Evolutionary conservation across 495 filamentous ascomycete genomes (phyloP), one percentile per base, ranked within the genome.

Genomic region (Podospora anserina): DNA sequence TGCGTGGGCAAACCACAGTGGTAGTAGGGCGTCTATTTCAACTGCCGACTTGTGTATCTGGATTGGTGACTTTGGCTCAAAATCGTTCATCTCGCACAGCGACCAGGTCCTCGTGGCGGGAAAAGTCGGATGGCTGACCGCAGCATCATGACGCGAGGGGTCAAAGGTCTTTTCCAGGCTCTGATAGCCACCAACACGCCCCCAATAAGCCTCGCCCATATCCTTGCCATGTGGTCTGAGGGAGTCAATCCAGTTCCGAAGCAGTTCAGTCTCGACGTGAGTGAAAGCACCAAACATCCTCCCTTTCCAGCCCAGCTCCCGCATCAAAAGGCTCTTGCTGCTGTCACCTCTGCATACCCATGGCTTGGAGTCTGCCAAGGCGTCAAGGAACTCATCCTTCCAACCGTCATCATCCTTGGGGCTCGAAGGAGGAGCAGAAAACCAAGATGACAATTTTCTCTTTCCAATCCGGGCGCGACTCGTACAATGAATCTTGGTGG

Each of bases 231-330:
- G n/a, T 19, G 77, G 64, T 5, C 9, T 3, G 18, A 57, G 20
- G 18, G 72, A 66, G 64, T 79, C 73, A 61, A 82, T 82, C 80
- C 80, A 82, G 4, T 44, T 58, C 56, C 68, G 67, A 27, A 82
- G 32, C 11, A 65, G 68, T 4, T 71, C 71, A 34, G 78, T 66
- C 66, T 82, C 80, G 59, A 55, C 68, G n/a, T 76, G 69, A 9
- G 80, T 82, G 68, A 82, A 81, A 18, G 80, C 70, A 0, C 80
- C 80, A 70, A 78, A 82, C 80, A 82, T 82, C 23, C 73, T 75
- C n/a, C 80, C 80, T 18, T 68, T 73, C 80, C 80, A 82, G 2
- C 57, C 64, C 15, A 81, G 64, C 63, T 78, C 79, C 34, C 67
- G 68, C n/a, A 81, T 69, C 19, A 82, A 66, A 44, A 63, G 71